Conservation (phyloP, 78 protist species). For the Corallochytrium limacisporum region DNA sequence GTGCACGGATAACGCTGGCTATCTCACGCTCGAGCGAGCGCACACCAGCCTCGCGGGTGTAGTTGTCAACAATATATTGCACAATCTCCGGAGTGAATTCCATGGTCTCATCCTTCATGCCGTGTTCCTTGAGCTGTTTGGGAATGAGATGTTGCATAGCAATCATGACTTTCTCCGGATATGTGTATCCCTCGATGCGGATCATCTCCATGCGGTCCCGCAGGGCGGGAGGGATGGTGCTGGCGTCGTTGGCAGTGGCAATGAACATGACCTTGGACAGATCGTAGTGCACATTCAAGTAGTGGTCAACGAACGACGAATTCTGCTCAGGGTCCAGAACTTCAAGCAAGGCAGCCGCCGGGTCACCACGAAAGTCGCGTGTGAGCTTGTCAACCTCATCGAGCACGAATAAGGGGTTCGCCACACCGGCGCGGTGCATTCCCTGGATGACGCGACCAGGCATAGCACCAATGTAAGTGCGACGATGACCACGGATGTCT, state of each 20-base stretch:
- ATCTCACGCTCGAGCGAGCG: slow-evolving; percentile 11
- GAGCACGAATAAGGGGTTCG: background rate
- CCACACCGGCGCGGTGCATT: background rate
- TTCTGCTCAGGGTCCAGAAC: background rate
- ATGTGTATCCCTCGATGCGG: background rate
- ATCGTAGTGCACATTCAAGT: background rate
- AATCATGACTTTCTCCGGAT: background rate
- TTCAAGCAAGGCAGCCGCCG: background rate
- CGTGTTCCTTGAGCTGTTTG: background rate
- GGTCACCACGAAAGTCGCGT: background rate
- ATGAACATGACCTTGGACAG: background rate
- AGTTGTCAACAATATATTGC: background rate
- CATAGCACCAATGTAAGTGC: background rate
- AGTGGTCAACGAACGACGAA: background rate
- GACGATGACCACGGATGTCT: background rate
- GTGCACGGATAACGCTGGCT: no score
- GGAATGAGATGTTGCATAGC: background rate
- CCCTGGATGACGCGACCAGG: background rate
- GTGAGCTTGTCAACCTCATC: background rate
- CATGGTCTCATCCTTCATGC: background rate
- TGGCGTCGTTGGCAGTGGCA: background rate
- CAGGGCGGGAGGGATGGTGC: background rate
- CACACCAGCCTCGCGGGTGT: slow-evolving; percentile 31
- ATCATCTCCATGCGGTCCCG: background rate
- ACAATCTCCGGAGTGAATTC: background rate